Evolutionary conservation across 75 land plant genomes (phyloP).

Genomic region (Pinus tabuliformis): DNA sequence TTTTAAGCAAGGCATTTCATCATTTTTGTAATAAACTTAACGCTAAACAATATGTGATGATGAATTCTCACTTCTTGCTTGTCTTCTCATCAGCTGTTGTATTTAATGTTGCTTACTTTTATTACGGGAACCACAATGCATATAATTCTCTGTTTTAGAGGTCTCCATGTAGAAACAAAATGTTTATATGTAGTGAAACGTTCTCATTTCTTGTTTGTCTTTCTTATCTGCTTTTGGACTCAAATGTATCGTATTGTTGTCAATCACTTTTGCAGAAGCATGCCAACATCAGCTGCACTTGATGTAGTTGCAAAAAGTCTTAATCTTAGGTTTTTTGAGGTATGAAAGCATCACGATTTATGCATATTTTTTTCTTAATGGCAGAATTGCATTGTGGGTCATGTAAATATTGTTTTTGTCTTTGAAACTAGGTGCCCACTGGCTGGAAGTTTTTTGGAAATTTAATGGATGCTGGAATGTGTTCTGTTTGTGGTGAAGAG

Average conservation of each 20-base stretch:
- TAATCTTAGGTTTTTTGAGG: slow-evolving; percentile 91
- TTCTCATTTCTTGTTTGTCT: too few species aligned
- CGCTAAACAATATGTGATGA: too few species aligned
- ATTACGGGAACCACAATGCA: too few species aligned
- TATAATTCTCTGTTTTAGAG: too few species aligned
- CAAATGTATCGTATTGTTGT: neutral
- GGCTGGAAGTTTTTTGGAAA: slow-evolving; percentile 99
- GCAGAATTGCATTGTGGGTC: neutral
- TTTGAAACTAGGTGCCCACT: slow-evolving; percentile 76
- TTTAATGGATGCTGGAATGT: slow-evolving; percentile 95
- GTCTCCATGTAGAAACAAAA: too few species aligned
- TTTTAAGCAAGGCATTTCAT: too few species aligned
- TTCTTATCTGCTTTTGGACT: neutral
- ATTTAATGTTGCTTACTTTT: too few species aligned
- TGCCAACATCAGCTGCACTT: slow-evolving; percentile 99
- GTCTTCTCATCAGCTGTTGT: too few species aligned
- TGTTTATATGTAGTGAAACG: too few species aligned
- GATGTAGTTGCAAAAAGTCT: slow-evolving; percentile 90
- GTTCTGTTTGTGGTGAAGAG: slow-evolving; percentile 99
- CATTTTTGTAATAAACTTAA: too few species aligned
- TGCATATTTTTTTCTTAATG: neutral
- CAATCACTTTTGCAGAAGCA: slow-evolving; percentile 58
- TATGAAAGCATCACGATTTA: neutral
- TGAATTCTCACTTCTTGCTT: too few species aligned
- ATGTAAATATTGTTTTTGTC: neutral